A percentile compares a stretch with the other conserved stretches of the same genome.
phyloP scores from a whole-genome alignment of 331 rosid species.

The Telfairia occidentalis region DNA sequence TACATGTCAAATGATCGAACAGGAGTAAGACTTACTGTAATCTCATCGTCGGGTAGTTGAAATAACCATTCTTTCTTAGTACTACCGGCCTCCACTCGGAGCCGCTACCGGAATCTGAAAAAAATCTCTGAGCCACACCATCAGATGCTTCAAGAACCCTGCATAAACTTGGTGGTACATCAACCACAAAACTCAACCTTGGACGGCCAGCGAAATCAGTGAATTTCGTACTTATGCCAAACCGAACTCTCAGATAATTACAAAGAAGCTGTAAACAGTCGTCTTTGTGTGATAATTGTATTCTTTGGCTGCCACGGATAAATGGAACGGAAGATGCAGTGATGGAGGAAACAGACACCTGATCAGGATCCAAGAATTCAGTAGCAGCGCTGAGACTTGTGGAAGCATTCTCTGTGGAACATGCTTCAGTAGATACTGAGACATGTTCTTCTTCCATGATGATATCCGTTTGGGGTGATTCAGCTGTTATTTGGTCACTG shows the following conservation, averaged over 20 bases:
- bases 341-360: conserved; percentile 42
- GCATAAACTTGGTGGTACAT: conserved; percentile 53
- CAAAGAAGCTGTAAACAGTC: conserved; percentile 47
- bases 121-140: conserved; percentile 36
- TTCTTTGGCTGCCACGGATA: conserved; percentile 47
- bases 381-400: conserved; percentile 19
- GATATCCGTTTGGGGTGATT: conserved; percentile 23
- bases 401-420: conserved; percentile 29
- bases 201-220: conserved; percentile 65
- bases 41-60: conserved; percentile 71
- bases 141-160: conserved; percentile 73
- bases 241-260: conserved; percentile 57
- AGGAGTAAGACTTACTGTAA: conserved; percentile 61
- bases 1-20: not conserved
- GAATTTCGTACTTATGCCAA: conserved; percentile 66
- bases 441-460: conserved; percentile 30
- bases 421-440: conserved; percentile 23
- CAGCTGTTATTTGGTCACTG: conserved; percentile 23
- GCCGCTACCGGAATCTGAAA: conserved; percentile 43
- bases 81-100: conserved; percentile 76
- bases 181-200: conserved; percentile 52
- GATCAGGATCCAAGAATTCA: conserved; percentile 41
- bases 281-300: conserved; percentile 54
- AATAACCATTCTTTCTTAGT: conserved; percentile 51
- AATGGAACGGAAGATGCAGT: conserved; percentile 42